A percentile compares a stretch with the other conserved stretches of the same genome.
Evolutionary conservation across 2,329 filamentous ascomycete species (phyloP).

Genomic region (Aspergillus terreus): DNA sequence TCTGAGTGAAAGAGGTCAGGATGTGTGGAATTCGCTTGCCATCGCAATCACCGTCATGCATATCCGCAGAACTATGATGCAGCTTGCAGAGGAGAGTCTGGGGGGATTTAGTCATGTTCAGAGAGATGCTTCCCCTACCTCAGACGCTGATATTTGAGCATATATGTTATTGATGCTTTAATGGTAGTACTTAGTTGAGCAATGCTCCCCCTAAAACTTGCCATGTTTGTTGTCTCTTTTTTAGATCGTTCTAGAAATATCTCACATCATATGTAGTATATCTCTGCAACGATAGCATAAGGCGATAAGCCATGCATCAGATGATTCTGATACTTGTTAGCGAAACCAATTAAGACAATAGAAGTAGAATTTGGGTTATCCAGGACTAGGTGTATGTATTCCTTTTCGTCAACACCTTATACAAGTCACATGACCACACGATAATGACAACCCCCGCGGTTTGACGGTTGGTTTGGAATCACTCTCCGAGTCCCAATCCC

Average conservation of each 20-base stretch:
- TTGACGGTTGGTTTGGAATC: neutral
- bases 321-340: too few species aligned
- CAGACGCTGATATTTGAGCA: constrained; percentile 14
- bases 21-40: constrained; percentile 60
- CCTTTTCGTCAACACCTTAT: neutral
- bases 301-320: too few species aligned
- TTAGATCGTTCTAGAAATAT: too few species aligned
- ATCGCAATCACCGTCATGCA: constrained; percentile 55
- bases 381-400: neutral
- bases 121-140: neutral
- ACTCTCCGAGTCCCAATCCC: neutral
- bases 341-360: too few species aligned
- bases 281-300: too few species aligned
- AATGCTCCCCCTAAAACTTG: too few species aligned
- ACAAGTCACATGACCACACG: constrained; percentile 11
- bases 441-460: constrained; percentile 16
- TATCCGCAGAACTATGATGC: constrained; percentile 48
- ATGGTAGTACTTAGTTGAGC: neutral
- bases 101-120: constrained; percentile 13
- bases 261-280: too few species aligned
- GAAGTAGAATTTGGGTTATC: neutral
- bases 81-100: constrained; percentile 36
- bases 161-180: neutral
- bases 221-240: too few species aligned
- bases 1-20: constrained; percentile 49